These are phyloP conservation scores for Mortierella hygrophila DNA, from an alignment of 192 early-diverging fungal genomes.

Conservation along the genomic window DNA sequence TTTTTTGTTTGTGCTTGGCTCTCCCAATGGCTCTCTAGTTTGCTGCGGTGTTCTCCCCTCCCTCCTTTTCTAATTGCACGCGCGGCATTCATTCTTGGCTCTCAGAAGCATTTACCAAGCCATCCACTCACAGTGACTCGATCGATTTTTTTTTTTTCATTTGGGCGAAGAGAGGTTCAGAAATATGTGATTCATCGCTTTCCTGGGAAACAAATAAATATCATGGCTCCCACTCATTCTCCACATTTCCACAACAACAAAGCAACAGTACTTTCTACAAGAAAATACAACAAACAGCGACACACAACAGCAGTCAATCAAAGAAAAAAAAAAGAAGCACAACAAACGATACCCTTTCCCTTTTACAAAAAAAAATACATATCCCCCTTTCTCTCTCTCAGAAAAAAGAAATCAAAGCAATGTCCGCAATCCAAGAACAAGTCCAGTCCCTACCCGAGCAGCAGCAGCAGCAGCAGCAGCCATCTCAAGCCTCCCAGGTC, in stretches of 20 bases:
- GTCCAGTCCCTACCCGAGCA: not conserved
- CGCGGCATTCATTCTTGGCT: not conserved
- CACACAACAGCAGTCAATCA: not conserved
- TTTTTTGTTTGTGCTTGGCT: too few relatives aligned
- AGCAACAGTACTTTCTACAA: not conserved
- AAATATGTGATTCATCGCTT: not conserved
- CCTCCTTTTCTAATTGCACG: too few relatives aligned
- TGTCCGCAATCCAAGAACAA: conserved; percentile 7
- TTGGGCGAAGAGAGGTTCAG: not conserved
- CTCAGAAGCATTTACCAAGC: not conserved
- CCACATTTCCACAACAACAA: not conserved
- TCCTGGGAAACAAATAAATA: conserved; percentile 2
- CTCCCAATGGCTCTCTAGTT: too few relatives aligned
- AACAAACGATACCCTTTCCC: not conserved
- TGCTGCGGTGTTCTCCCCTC: too few relatives aligned
- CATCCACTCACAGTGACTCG: not conserved
- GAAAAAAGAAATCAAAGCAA: not conserved
- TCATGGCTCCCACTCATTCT: not conserved
- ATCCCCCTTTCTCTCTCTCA: not conserved
- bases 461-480: conserved; percentile 10
- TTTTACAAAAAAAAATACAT: not conserved
- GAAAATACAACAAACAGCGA: not conserved
- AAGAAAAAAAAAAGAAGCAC: not conserved
- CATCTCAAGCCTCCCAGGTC: not conserved
- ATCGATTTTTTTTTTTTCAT: not conserved